Evolutionary conservation across 192 early-diverging fungal species (phyloP), one percentile per base, ranked within the genome.

Genomic region (Pecoramyces ruminantium): DNA sequence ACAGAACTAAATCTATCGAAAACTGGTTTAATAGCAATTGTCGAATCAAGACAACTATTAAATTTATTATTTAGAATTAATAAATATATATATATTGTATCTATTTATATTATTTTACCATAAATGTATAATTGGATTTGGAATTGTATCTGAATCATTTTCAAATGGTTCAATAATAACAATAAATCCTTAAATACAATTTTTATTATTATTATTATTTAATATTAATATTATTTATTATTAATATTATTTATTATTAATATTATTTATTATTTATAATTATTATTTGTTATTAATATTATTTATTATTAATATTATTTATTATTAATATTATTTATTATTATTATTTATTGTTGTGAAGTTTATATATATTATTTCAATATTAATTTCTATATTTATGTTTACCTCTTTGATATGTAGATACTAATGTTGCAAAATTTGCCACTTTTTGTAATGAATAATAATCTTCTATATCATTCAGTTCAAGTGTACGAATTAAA

Each of bases 121-220:
- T 78, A 97, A 87, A 83, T 98, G 96, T 77, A 99, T 84, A 21
- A 96, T 91, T 0, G 97, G 97, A 83, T 98, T 99, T 12, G 95
- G 95, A n/a, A 98, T 92, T 1, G 92, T 95, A 78, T 94, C 92
- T 38, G 87, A 87, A 81, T 97, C 97, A 80, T 93, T 96, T 85
- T 99, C 98, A 86, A 93, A 97, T 17, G 98, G 98, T 86, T 99
- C 98, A 29, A 98, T 88, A 79, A 99, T 93, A 25, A 99, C 84
- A 87, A 96, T 88, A 78, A 99, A 99, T 0, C 98, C 88, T 88
- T 80, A 28, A 25, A 80, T 25, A 29, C n/a, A n/a, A n/a, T n/a
- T n/a, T n/a, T n/a, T n/a, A n/a, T n/a, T n/a, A n/a, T n/a, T n/a
- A n/a, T n/a, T n/a, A n/a, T n/a, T n/a, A n/a, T n/a, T n/a, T n/a